These are phyloP conservation scores for Vararia minispora DNA, from an alignment of 768 basidiomycete species.

Conservation along the genomic window DNA sequence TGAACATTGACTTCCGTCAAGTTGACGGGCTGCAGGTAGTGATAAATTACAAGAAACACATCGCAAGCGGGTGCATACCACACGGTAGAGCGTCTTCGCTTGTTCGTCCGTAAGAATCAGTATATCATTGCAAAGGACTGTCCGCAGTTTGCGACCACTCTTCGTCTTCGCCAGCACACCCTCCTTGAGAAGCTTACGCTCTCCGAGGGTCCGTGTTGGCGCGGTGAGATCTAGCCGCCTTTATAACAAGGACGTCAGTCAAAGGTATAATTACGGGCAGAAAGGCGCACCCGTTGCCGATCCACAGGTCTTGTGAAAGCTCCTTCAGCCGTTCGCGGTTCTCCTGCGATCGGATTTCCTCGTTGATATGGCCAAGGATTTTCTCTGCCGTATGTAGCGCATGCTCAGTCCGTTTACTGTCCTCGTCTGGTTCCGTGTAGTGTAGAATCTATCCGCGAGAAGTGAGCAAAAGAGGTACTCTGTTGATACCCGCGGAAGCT, in stretches of 20 bases:
- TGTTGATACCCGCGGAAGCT: constrained; percentile 2
- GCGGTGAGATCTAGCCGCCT: constrained; percentile 85
- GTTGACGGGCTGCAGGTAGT: constrained; percentile 51
- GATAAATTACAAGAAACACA: neutral
- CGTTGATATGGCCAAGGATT: constrained; percentile 76
- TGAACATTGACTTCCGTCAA: constrained; percentile 57
- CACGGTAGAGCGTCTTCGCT: constrained; percentile 64
- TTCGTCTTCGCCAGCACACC: constrained; percentile 72
- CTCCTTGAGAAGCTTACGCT: constrained; percentile 70
- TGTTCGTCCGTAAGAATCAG: constrained; percentile 72
- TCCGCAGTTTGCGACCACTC: constrained; percentile 67
- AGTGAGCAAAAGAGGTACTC: neutral
- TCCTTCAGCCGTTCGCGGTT: constrained; percentile 60
- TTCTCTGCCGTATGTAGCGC: constrained; percentile 58
- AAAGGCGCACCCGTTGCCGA: constrained; percentile 63
- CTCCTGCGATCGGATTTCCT: constrained; percentile 78
- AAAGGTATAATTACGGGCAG: neutral
- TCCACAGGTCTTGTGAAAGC: constrained; percentile 76
- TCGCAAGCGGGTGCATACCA: constrained; percentile 40
- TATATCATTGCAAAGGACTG: constrained; percentile 83
- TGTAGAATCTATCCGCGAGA: constrained; percentile 47
- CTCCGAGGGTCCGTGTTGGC: constrained; percentile 76
- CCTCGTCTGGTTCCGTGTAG: constrained; percentile 62
- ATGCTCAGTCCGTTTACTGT: constrained; percentile 40
- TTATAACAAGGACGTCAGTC: neutral